A percentile compares a stretch with the other conserved stretches of the same genome.
These are phyloP conservation scores for Plasmodium blacklocki DNA, from an alignment of 169 alveolate genomes.

Conservation along the genomic window DNA sequence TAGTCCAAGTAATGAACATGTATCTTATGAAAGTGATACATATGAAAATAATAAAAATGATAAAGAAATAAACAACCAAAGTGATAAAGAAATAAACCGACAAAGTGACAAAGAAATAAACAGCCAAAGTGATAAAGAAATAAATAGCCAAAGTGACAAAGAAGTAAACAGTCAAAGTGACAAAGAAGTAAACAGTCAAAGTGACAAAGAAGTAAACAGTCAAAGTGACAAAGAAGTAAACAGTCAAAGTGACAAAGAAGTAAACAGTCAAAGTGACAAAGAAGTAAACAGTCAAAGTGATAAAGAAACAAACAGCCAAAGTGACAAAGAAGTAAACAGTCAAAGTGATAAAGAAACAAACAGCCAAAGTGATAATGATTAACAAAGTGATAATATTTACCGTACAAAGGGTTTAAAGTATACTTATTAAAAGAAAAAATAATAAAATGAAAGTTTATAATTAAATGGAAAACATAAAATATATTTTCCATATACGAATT, in stretches of 20 bases:
- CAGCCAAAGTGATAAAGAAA: conserved; percentile 3
- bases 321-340: conserved; percentile 7
- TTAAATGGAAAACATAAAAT: too few species aligned
- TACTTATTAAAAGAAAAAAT: too few species aligned
- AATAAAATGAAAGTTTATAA: too few species aligned
- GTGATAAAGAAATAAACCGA: too few species aligned
- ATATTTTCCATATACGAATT: not conserved
- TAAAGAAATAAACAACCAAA: too few species aligned
- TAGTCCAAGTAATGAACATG: not conserved
- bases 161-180: not conserved
- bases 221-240: conserved; percentile 6
- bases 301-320: not conserved
- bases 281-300: too few species aligned
- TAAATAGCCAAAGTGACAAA: too few species aligned
- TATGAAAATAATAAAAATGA: not conserved
- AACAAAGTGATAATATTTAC: too few species aligned
- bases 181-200: not conserved
- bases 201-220: too few species aligned
- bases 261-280: not conserved
- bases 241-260: not conserved
- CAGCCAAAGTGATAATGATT: too few species aligned
- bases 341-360: not conserved
- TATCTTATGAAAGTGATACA: not conserved
- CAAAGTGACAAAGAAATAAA: conserved; percentile 8
- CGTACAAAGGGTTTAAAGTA: too few species aligned